Base-by-base conservation (phyloP, 768 basidiomycete genomes). In the Rhodosporidiobolus sp. region DNA sequence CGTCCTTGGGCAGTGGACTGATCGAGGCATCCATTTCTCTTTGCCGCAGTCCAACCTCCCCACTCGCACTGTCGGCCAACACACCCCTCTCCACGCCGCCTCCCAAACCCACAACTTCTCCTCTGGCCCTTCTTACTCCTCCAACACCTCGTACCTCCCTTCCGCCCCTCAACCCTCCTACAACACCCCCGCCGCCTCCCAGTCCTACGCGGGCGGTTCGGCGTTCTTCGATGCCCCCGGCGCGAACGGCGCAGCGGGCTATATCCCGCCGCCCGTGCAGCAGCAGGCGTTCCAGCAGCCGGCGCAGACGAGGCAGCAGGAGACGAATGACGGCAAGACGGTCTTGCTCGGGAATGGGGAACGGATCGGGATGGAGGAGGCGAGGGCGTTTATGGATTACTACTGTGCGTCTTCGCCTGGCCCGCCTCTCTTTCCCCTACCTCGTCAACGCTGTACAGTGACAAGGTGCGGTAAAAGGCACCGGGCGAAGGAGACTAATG, bases 331-430 rank as follows among this genome's bases (percentile, higher is more conserved):
- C 28, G 74, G 74, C 26, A 79, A 80, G 48, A 78, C 76, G 8
- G 82, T 82, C 45, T 79, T 76, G 12, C 78, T 94, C 19, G 86
- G 88, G 5, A 89, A 92, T 77, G 87, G 87, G 34, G 84, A 86
- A 19, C 77, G 81, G 30, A 85, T 94, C 73, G 83, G 82, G 12
- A 88, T 88, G 62, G 90, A 91, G 63, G 85, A 85, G 63, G 92
- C 92, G 6, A 87, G 89, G 60, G 87, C 86, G 70, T 97, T 97
- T 83, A 94, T 96, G 89, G 94, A 94, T 74, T 97, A 90, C 80
- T 97, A 97, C 78, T 95, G 93, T 68, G 48, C 17, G 73, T 58
- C 28, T 34, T n/a, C n/a, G 2, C 61, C 34, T 17, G 10, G 2
- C 8, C 35, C 30, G 8, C 19, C 5, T 14, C 26, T 22, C 46